phyloP scores from a whole-genome alignment of 768 basidiomycete genomes.

The Russula olivacea region DNA sequence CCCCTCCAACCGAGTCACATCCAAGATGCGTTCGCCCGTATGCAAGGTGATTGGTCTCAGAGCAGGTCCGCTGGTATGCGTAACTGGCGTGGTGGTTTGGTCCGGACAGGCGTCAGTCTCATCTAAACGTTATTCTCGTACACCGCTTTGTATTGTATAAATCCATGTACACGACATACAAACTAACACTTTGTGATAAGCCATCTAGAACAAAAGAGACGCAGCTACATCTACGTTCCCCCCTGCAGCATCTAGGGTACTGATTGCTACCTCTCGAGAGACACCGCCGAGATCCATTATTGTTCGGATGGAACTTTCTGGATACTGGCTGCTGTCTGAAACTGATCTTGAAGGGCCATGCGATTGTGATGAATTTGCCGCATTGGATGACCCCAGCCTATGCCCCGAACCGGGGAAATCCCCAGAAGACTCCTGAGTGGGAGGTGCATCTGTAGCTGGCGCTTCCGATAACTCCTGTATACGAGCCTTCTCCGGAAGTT shows the following conservation, averaged over 20 bases:
- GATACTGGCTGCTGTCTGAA: constrained; percentile 29
- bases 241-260: constrained; percentile 66
- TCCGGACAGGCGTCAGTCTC: constrained; percentile 72
- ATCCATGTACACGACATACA: constrained; percentile 24
- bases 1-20: constrained; percentile 81
- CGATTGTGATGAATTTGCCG: constrained; percentile 28
- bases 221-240: constrained; percentile 89
- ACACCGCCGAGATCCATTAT: constrained; percentile 82
- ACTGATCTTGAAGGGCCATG: constrained; percentile 20
- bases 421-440: neutral
- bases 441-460: neutral
- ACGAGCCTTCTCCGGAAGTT: constrained; percentile 79
- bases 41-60: constrained; percentile 84
- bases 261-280: constrained; percentile 69
- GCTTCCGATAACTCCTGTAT: constrained; percentile 32
- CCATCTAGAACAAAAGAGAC: constrained; percentile 67
- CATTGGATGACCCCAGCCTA: constrained; percentile 47
- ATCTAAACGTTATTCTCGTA: constrained; percentile 41
- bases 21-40: constrained; percentile 83
- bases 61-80: constrained; percentile 78
- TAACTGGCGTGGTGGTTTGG: constrained; percentile 83
- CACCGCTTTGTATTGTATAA: constrained; percentile 24
- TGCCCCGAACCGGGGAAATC: constrained; percentile 66
- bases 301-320: constrained; percentile 58
- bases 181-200: neutral